A percentile compares a stretch with the other conserved stretches of the same genome.
phyloP scores from a whole-genome alignment of 495 filamentous ascomycete species.

The Talaromyces nanjingensis region DNA sequence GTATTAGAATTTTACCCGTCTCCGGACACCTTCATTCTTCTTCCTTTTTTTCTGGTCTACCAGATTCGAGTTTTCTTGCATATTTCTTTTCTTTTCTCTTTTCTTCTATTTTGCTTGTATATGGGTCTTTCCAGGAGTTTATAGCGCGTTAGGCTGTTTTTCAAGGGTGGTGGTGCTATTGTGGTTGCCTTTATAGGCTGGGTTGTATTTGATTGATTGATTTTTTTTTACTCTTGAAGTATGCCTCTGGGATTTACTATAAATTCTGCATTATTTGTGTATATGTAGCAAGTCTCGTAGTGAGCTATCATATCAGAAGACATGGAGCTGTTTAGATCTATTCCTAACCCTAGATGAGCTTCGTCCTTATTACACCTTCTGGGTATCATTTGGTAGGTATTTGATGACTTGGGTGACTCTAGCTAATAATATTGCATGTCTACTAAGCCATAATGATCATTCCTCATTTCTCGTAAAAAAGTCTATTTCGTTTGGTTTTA shows the following conservation, averaged over 20 bases:
- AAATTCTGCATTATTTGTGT: too few species aligned
- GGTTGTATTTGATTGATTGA: neutral
- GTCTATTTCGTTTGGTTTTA: neutral
- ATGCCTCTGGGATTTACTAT: too few species aligned
- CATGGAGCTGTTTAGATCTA: too few species aligned
- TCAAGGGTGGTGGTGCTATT: neutral
- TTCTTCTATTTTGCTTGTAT: neutral
- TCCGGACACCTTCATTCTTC: conserved; percentile 1
- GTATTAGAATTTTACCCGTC: conserved; percentile 6
- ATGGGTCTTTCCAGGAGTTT: neutral
- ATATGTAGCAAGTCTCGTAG: too few species aligned
- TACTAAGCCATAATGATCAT: neutral
- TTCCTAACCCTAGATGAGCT: too few species aligned
- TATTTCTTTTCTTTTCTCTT: neutral
- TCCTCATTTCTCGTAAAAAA: neutral
- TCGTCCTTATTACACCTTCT: too few species aligned
- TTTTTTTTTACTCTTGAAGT: neutral
- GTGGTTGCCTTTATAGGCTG: neutral
- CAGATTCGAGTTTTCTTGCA: neutral
- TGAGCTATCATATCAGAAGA: too few species aligned
- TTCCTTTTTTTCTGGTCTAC: neutral
- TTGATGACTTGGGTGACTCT: too few species aligned
- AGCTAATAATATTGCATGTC: neutral
- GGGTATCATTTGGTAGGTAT: too few species aligned
- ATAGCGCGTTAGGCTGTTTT: neutral